A percentile compares a stretch with the other conserved stretches of the same genome.
These are phyloP conservation scores for Sphagnum tenellum DNA, from an alignment of 225 moss, liverwort and hornwort species.

Conservation along the genomic window DNA sequence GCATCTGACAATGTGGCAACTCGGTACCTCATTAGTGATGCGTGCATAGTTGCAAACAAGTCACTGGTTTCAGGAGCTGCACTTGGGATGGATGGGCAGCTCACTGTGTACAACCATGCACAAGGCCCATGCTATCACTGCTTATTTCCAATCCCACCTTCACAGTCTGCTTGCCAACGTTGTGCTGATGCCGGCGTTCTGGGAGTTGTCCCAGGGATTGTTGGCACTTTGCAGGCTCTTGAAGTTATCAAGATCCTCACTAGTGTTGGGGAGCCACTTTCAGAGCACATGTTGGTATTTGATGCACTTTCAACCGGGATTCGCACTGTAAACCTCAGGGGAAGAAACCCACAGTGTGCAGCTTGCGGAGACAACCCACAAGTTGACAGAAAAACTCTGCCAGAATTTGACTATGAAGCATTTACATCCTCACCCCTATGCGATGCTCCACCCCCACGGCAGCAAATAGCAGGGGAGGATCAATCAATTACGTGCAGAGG, in stretches of 20 bases:
- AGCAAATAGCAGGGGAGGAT: slow-evolving; percentile 40
- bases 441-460: slow-evolving; percentile 54
- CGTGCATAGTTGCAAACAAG: slow-evolving; percentile 59
- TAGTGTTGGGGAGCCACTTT: slow-evolving; percentile 69
- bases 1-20: slow-evolving; percentile 96
- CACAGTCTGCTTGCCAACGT: slow-evolving; percentile 59
- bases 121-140: slow-evolving; percentile 93
- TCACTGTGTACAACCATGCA: slow-evolving; percentile 44
- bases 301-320: slow-evolving; percentile 71
- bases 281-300: slow-evolving; percentile 65
- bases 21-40: slow-evolving; percentile 85
- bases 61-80: slow-evolving; percentile 97
- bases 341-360: slow-evolving; percentile 48
- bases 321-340: slow-evolving; percentile 71
- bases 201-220: slow-evolving; percentile 85
- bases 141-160: slow-evolving; percentile 80
- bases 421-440: slow-evolving; percentile 73
- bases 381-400: slow-evolving; percentile 37
- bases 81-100: slow-evolving; percentile 86
- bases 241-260: slow-evolving; percentile 74
- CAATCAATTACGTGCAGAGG: slow-evolving; percentile 47
- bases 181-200: slow-evolving; percentile 95
- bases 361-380: slow-evolving; percentile 63
- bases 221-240: slow-evolving; percentile 75
- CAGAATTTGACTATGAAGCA: slow-evolving; percentile 54